A percentile compares a stretch with the other conserved stretches of the same genome.
Evolutionary conservation across 2,329 filamentous ascomycete species (phyloP).

Genomic region (Fusarium graminum): DNA sequence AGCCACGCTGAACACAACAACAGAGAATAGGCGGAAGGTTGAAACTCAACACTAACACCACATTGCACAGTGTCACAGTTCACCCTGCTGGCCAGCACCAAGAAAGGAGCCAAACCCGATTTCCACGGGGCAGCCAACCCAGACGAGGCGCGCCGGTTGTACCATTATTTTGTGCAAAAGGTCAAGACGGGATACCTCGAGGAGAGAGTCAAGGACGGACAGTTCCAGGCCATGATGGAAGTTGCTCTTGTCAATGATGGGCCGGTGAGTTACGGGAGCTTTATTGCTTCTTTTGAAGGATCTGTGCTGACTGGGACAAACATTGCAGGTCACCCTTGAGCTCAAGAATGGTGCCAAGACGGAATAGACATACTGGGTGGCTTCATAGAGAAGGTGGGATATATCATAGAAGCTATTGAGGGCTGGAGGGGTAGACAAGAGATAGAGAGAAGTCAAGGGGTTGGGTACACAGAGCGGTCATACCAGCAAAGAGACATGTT

Average conservation of each 20-base stretch:
- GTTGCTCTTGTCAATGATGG: slow-evolving; percentile 92
- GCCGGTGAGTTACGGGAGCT: slow-evolving; percentile 62
- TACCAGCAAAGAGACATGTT: slow-evolving; percentile 6
- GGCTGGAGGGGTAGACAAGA: slow-evolving; percentile 26
- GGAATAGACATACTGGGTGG: slow-evolving; percentile 17
- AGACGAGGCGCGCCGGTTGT: slow-evolving; percentile 82
- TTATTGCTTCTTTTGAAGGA: neutral
- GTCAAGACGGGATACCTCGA: slow-evolving; percentile 78
- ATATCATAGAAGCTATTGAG: slow-evolving; percentile 17
- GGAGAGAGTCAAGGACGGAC: slow-evolving; percentile 90
- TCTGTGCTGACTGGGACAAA: neutral
- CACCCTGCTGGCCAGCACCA: slow-evolving; percentile 91
- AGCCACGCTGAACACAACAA: slow-evolving; percentile 4
- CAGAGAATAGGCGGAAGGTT: slow-evolving; percentile 3
- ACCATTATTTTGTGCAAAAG: slow-evolving; percentile 84
- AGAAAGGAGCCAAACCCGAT: slow-evolving; percentile 94
- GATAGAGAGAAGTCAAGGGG: slow-evolving; percentile 2
- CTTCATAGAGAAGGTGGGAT: slow-evolving; percentile 9
- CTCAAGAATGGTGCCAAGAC: slow-evolving; percentile 44
- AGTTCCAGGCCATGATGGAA: slow-evolving; percentile 99
- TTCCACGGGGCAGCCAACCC: slow-evolving; percentile 90
- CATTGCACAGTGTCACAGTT: slow-evolving; percentile 89
- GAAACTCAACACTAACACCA: slow-evolving; percentile 2
- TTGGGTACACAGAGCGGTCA: neutral
- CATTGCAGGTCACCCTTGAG: slow-evolving; percentile 46